Conservation (phyloP, 2,329 filamentous ascomycete species). For the Scytalidium sp. region DNA sequence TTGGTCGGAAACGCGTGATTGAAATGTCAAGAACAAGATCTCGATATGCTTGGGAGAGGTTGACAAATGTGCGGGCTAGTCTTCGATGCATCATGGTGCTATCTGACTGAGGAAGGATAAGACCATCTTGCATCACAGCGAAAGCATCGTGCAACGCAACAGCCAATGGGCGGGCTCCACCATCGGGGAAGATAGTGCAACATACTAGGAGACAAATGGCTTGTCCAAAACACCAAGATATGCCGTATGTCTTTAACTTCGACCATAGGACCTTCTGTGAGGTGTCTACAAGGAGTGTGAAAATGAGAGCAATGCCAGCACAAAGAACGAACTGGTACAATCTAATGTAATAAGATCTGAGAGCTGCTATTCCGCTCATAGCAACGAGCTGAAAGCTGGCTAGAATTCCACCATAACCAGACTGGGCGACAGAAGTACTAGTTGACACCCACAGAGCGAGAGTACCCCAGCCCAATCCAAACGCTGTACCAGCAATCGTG, state of each 20-base stretch:
- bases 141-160: slow-evolving; percentile 45
- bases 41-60: slow-evolving; percentile 52
- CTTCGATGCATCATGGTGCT: slow-evolving; percentile 35
- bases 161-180: slow-evolving; percentile 51
- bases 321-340: slow-evolving; percentile 53
- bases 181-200: slow-evolving; percentile 47
- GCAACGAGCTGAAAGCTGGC: slow-evolving; percentile 52
- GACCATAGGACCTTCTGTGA: slow-evolving; percentile 42
- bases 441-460: slow-evolving; percentile 52
- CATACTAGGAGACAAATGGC: slow-evolving; percentile 49
- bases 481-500: slow-evolving; percentile 50
- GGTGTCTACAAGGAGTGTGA: slow-evolving; percentile 50
- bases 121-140: slow-evolving; percentile 39
- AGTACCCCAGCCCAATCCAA: slow-evolving; percentile 53
- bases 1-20: slow-evolving; percentile 48
- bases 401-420: slow-evolving; percentile 53
- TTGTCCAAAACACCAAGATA: slow-evolving; percentile 55
- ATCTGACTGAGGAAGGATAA: slow-evolving; percentile 35
- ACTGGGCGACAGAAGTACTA: slow-evolving; percentile 40
- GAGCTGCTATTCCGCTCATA: slow-evolving; percentile 47
- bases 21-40: slow-evolving; percentile 57
- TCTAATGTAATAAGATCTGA: slow-evolving; percentile 53
- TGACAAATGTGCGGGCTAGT: slow-evolving; percentile 50
- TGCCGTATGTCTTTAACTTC: slow-evolving; percentile 49
- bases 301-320: slow-evolving; percentile 53